Percentiles rank a stretch among this genome's conserved stretches.
These are phyloP conservation scores for Fusarium beomiforme DNA, from an alignment of 2,329 filamentous ascomycete species.

Conservation along the genomic window DNA sequence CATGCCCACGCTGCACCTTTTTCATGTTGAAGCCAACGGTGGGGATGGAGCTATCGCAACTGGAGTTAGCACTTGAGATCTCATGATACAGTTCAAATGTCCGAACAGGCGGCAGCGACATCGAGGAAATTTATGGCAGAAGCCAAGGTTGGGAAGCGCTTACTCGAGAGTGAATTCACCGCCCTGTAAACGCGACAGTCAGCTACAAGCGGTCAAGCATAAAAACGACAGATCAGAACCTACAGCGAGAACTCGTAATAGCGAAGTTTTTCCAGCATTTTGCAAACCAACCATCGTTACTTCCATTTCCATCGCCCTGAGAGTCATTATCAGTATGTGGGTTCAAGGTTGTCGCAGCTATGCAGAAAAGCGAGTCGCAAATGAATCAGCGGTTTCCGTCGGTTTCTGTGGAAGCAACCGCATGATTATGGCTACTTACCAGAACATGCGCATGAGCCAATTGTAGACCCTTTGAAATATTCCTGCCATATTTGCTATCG, in stretches of 20 bases:
- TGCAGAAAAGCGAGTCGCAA: slow-evolving; percentile 12
- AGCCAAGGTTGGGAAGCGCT: slow-evolving; percentile 51
- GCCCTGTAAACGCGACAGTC: slow-evolving; percentile 67
- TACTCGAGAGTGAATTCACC: slow-evolving; percentile 99
- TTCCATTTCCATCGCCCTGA: slow-evolving; percentile 98
- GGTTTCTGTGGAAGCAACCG: slow-evolving; percentile 12
- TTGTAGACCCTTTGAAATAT: slow-evolving; percentile 96
- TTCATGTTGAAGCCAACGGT: slow-evolving; percentile 99
- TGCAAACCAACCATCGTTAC: slow-evolving; percentile 99
- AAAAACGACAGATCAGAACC: slow-evolving; percentile 52
- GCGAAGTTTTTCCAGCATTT: slow-evolving; percentile 96
- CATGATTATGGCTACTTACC: slow-evolving; percentile 66
- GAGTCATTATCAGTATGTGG: slow-evolving; percentile 38
- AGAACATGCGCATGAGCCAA: slow-evolving; percentile 97
- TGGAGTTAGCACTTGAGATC: slow-evolving; percentile 50
- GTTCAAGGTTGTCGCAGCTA: slow-evolving; percentile 21
- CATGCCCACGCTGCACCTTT: slow-evolving; percentile 95
- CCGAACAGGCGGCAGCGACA: background rate
- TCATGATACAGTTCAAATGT: slow-evolving; percentile 1
- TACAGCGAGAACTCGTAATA: slow-evolving; percentile 94
- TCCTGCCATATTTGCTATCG: slow-evolving; percentile 74
- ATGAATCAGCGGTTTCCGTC: slow-evolving; percentile 7
- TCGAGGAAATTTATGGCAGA: slow-evolving; percentile 19
- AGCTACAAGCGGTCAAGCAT: slow-evolving; percentile 33
- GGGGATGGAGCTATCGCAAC: slow-evolving; percentile 83